Evolutionary conservation across 768 basidiomycete species (phyloP).

Genomic region (Amyloporia xantha): DNA sequence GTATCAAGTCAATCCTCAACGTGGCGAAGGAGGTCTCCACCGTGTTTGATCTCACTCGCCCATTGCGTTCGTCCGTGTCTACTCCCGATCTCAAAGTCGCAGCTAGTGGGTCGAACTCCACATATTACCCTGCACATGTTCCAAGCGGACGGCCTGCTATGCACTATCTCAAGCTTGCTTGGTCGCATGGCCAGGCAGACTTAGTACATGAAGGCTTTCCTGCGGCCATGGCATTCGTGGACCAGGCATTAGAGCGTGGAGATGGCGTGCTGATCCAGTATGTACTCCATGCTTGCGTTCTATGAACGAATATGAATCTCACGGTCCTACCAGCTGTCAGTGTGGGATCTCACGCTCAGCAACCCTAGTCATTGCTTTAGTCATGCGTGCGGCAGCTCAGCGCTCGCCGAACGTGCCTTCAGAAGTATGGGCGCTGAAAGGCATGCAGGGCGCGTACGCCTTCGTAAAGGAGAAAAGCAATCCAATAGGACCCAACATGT

Average conservation of each 20-base stretch:
- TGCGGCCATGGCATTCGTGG: constrained; percentile 75
- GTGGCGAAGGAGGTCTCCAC: constrained; percentile 87
- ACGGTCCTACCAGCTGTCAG: constrained; percentile 58
- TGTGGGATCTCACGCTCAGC: constrained; percentile 91
- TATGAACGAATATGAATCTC: not conserved
- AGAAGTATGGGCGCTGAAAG: constrained; percentile 71
- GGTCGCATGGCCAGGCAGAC: constrained; percentile 94
- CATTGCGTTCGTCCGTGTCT: constrained; percentile 58
- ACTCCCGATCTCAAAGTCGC: constrained; percentile 52
- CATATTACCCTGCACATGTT: constrained; percentile 62
- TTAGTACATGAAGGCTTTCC: constrained; percentile 76
- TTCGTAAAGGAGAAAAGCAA: constrained; percentile 87
- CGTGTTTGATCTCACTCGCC: constrained; percentile 53
- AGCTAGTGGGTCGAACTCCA: constrained; percentile 32
- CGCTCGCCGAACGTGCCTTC: constrained; percentile 59
- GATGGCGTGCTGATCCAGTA: constrained; percentile 84
- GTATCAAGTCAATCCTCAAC: constrained; percentile 79
- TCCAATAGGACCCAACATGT: constrained; percentile 91
- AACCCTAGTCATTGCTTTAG: constrained; percentile 83
- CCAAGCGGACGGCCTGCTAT: constrained; percentile 67
- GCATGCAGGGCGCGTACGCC: constrained; percentile 86
- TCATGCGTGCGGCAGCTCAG: constrained; percentile 86
- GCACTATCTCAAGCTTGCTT: constrained; percentile 84
- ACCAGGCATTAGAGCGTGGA: constrained; percentile 65
- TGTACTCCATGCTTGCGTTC: constrained; percentile 27